phyloP scores from a whole-genome alignment of 768 basidiomycete species.

The Mycena chlorophos region DNA sequence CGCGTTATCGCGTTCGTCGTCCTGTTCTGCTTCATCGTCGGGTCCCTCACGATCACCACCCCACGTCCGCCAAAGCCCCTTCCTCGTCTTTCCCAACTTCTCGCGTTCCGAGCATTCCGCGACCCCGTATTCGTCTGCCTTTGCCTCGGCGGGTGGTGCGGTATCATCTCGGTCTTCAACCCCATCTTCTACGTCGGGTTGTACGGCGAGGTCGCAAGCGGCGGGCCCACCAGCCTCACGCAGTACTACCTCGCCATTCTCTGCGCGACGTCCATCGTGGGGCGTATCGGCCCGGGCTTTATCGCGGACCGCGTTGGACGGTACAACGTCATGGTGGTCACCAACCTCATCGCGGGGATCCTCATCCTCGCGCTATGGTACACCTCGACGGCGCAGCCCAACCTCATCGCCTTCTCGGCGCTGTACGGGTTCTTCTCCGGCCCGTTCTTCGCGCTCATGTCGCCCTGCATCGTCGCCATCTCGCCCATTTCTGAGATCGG shows the following conservation, averaged over 20 bases:
- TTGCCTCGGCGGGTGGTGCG: slow-evolving; percentile 26
- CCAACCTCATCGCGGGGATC: slow-evolving; percentile 20
- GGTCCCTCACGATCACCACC: slow-evolving; percentile 25
- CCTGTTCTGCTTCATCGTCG: slow-evolving; percentile 23
- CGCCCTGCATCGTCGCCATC: slow-evolving; percentile 26
- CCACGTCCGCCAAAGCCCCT: slow-evolving; percentile 27
- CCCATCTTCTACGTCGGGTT: slow-evolving; percentile 31
- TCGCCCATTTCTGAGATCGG: slow-evolving; percentile 28
- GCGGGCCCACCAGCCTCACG: slow-evolving; percentile 16
- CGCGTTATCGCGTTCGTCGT: slow-evolving; percentile 28
- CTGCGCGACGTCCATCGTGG: slow-evolving; percentile 26
- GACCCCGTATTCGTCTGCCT: slow-evolving; percentile 23
- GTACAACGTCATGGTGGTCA: slow-evolving; percentile 23
- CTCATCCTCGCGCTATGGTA: slow-evolving; percentile 29
- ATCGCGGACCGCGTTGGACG: slow-evolving; percentile 27
- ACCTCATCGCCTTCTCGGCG: slow-evolving; percentile 25
- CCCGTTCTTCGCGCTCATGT: slow-evolving; percentile 26
- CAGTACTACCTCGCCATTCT: slow-evolving; percentile 29
- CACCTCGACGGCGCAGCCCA: slow-evolving; percentile 22
- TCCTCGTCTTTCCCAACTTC: slow-evolving; percentile 18
- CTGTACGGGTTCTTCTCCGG: slow-evolving; percentile 29
- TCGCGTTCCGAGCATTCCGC: slow-evolving; percentile 27
- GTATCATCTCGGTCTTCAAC: slow-evolving; percentile 25
- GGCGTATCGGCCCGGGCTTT: slow-evolving; percentile 26
- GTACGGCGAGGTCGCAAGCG: slow-evolving; percentile 20